phyloP scores from a whole-genome alignment of 2,329 filamentous ascomycete genomes.

The Pseudocercospora macadamiae region DNA sequence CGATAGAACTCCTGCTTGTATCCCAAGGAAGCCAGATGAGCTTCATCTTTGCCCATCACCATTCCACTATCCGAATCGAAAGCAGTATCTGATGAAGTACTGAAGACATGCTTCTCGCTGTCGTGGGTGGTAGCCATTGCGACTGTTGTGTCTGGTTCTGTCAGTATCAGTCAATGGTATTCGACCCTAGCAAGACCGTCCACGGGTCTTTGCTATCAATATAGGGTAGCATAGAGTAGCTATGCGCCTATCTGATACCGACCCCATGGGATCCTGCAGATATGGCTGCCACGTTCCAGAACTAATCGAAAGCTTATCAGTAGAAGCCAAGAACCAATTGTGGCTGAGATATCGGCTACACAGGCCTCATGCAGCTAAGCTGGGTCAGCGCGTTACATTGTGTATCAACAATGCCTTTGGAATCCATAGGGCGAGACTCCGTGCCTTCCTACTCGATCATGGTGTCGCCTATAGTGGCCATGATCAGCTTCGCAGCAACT shows the following conservation, averaged over 20 bases:
- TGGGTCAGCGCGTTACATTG: no score
- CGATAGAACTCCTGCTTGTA: constrained; percentile 22
- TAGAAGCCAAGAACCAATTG: neutral
- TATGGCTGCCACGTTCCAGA: neutral
- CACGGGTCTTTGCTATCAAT: neutral
- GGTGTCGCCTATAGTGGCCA: no score
- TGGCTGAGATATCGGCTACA: neutral
- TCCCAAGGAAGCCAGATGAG: constrained; percentile 17
- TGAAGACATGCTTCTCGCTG: neutral
- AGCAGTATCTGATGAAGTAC: neutral
- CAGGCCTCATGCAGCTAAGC: neutral
- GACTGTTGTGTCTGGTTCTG: no score
- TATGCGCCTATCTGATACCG: neutral
- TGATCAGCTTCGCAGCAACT: no score
- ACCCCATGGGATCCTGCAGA: neutral
- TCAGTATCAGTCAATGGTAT: no score
- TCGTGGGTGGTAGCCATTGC: neutral
- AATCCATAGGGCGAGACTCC: no score
- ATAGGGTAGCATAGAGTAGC: neutral
- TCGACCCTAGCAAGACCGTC: no score
- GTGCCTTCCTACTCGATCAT: no score
- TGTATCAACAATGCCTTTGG: no score
- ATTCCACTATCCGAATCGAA: neutral
- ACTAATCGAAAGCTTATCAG: neutral
- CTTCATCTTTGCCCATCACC: constrained; percentile 16